Conservation (phyloP, 306 rosid genomes). For the Lathyrus tuberosus region DNA sequence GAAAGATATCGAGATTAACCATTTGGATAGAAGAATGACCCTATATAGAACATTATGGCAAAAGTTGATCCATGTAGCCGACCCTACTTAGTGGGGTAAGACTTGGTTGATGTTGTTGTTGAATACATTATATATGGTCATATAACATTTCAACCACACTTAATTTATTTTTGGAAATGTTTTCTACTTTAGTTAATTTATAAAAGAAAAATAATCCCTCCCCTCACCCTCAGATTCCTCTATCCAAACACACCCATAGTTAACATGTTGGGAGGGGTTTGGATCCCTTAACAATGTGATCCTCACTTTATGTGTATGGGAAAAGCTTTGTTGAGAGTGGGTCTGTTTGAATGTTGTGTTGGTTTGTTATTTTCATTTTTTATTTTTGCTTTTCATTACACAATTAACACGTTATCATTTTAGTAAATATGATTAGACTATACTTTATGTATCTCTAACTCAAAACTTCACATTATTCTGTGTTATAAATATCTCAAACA, state of each 20-base stretch:
- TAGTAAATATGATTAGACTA: not conserved
- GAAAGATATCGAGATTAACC: too few relatives aligned
- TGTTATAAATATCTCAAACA: conserved; percentile 2
- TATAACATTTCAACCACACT: not conserved
- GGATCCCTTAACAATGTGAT: not conserved
- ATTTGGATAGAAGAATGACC: too few relatives aligned
- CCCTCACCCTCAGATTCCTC: not conserved
- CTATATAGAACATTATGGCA: too few relatives aligned
- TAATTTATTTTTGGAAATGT: not conserved
- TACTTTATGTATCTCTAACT: not conserved
- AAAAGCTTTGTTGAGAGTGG: not conserved
- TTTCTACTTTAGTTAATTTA: not conserved
- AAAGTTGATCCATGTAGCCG: too few relatives aligned
- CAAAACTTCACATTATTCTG: conserved; percentile 10
- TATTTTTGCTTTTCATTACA: not conserved
- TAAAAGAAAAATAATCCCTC: not conserved
- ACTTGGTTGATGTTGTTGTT: too few relatives aligned
- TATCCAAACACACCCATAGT: not conserved
- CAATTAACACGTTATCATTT: not conserved
- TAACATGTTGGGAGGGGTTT: not conserved
- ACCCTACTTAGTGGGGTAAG: too few relatives aligned
- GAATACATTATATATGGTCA: not conserved
- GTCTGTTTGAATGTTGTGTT: not conserved
- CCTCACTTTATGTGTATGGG: not conserved
- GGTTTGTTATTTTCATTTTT: not conserved